A percentile compares a stretch with the other conserved stretches of the same genome.
Conservation (phyloP, 164 flowering plant genomes). For the Annona cherimola region DNA sequence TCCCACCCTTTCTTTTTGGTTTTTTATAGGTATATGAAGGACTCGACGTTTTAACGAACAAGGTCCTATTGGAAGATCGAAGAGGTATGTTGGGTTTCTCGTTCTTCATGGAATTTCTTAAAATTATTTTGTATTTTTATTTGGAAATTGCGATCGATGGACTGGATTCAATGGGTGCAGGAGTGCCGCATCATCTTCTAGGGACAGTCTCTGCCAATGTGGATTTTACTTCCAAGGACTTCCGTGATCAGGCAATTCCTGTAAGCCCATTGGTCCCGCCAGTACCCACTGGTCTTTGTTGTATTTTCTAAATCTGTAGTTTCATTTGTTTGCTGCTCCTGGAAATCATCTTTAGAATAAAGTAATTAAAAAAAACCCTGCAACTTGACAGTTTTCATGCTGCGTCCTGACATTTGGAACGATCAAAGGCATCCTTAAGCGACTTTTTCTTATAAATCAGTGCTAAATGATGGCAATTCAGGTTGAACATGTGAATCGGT, state of each 20-base stretch:
- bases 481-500: no score
- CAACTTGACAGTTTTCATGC: background rate
- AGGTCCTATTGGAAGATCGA: constrained; percentile 63
- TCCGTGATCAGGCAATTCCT: constrained; percentile 59
- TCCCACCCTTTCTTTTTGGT: background rate
- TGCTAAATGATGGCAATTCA: no score
- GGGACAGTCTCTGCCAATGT: constrained; percentile 66
- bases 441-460: no score
- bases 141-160: background rate
- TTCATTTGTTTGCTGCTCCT: background rate
- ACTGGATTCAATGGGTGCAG: constrained; percentile 24
- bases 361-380: no score
- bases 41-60: constrained; percentile 89
- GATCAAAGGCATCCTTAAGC: no score
- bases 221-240: constrained; percentile 81
- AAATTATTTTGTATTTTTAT: background rate
- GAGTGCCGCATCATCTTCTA: constrained; percentile 87
- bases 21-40: constrained; percentile 51
- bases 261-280: constrained; percentile 2
- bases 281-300: background rate
- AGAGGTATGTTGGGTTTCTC: constrained; percentile 39
- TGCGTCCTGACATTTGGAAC: no score
- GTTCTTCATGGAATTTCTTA: background rate
- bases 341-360: background rate
- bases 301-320: no score